A percentile compares a stretch with the other conserved stretches of the same genome.
phyloP scores from a whole-genome alignment of 805 yeast genomes.

The Grigorovia humatica region DNA sequence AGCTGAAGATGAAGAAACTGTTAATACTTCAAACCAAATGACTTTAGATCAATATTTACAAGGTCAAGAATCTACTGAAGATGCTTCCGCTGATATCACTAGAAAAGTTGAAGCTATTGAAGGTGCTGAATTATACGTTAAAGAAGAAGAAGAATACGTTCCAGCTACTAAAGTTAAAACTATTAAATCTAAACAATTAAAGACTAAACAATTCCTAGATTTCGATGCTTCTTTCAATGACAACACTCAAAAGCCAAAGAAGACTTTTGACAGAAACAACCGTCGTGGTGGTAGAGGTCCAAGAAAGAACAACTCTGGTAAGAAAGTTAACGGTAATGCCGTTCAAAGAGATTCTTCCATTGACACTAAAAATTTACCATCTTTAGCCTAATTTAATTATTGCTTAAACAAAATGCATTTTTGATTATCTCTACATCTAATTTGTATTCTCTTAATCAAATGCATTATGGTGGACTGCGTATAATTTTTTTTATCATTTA shows the following conservation, averaged over 20 bases:
- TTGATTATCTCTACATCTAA: neutral
- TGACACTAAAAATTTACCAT: slow-evolving; percentile 64
- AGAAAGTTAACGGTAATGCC: slow-evolving; percentile 15
- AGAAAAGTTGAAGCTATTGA: slow-evolving; percentile 20
- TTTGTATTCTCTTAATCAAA: neutral
- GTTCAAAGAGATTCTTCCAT: slow-evolving; percentile 31
- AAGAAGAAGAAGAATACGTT: slow-evolving; percentile 51
- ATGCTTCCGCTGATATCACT: slow-evolving; percentile 32
- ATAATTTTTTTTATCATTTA: slow-evolving; percentile 1
- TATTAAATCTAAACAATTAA: slow-evolving; percentile 59
- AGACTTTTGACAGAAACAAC: slow-evolving; percentile 23
- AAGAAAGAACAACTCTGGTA: slow-evolving; percentile 18
- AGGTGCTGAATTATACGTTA: slow-evolving; percentile 52
- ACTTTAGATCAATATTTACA: slow-evolving; percentile 83
- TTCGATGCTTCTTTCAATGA: slow-evolving; percentile 65
- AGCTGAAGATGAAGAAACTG: slow-evolving; percentile 40
- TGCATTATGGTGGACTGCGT: slow-evolving; percentile 3
- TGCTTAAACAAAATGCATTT: neutral
- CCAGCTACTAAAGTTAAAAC: slow-evolving; percentile 57
- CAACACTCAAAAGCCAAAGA: slow-evolving; percentile 26
- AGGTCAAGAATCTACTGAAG: slow-evolving; percentile 32
- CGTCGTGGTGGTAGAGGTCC: slow-evolving; percentile 25
- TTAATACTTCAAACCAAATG: slow-evolving; percentile 36
- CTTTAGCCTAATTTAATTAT: slow-evolving; percentile 36
- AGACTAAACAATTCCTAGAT: slow-evolving; percentile 73